Percentiles rank a stretch among this genome's conserved stretches.
These are phyloP conservation scores for Hypoxylon sp. DNA, from an alignment of 2,329 filamentous ascomycete species.

Conservation along the genomic window DNA sequence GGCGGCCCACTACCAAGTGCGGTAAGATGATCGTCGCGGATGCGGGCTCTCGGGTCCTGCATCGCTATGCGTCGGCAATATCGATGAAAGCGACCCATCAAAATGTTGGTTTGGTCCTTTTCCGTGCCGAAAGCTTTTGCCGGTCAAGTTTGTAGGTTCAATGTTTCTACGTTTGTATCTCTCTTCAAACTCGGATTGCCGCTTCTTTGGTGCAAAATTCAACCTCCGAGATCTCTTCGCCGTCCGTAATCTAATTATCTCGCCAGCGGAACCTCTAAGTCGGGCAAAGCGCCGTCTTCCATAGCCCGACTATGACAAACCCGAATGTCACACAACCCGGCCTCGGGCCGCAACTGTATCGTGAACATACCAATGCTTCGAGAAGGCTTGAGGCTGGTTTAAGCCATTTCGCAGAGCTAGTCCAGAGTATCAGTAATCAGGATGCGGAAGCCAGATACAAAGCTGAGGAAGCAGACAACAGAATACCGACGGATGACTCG, in stretches of 20 bases:
- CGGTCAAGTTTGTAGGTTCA: conserved; percentile 12
- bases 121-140: conserved; percentile 23
- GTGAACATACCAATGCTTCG: conserved; percentile 33
- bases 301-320: conserved; percentile 21
- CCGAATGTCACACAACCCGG: conserved; percentile 7
- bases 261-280: not conserved
- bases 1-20: conserved; percentile 19
- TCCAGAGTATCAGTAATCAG: conserved; percentile 54
- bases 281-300: not conserved
- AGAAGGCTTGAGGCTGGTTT: conserved; percentile 26
- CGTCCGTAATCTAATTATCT: not conserved
- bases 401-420: conserved; percentile 42
- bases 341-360: conserved; percentile 20
- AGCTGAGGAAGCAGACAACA: conserved; percentile 58
- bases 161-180: not conserved
- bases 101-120: conserved; percentile 25
- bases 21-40: conserved; percentile 32
- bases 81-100: conserved; percentile 23
- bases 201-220: conserved; percentile 1
- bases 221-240: not conserved
- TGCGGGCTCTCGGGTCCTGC: conserved; percentile 31
- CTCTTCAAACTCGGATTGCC: conserved; percentile 1
- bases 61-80: conserved; percentile 38
- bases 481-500: conserved; percentile 35
- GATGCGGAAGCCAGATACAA: conserved; percentile 59